Evolutionary conservation across 192 early-diverging fungal genomes (phyloP), one percentile per base, ranked within the genome.

Genomic region (Backusella mclennaniae): DNA sequence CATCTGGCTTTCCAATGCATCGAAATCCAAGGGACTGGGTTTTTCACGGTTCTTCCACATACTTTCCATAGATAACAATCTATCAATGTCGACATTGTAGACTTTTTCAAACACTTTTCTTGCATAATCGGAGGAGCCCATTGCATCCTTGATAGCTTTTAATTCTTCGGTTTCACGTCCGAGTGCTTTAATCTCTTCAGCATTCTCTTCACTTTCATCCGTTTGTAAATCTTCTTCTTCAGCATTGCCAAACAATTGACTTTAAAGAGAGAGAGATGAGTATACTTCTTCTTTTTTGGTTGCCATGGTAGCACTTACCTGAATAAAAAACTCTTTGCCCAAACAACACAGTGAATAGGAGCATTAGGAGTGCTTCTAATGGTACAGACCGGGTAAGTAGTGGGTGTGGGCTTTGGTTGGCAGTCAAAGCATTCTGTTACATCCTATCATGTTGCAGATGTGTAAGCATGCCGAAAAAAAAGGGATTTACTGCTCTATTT

Each of bases 321-420:
- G 81, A 98, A 99, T 38, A 99, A 85, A 83, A 96, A 99, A 76
- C 90, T 94, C 82, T 99, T 99, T 76, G 97, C 95, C 98, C 98
- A 99, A 33, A 99, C 97, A 76, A 99, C 96, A 76, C 97, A 98
- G 79, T 99, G 98, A 56, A 99, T 96, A 17, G 98, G 95, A 33
- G 91, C 89, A 53, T 89, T 93, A 0, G 98, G 98, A 6, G 98
- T 99, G 36, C 93, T 95, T 42, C 98, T 90, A 77, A 99, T 99
- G 6, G 98, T 99, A 80, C 98, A 99, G 6, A 99, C 94, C 19
- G 98, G 94, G 72, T 93, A 98, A 0, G 97, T 96, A 73, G 90
- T 96, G 67, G 92, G 91, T 2, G 88, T 92, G 1, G 93, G 88
- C 74, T 96, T 95, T 12, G 94, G 94, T 35, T 92, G 90, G 77